A percentile compares a stretch with the other conserved stretches of the same genome.
phyloP scores from a whole-genome alignment of 805 yeast genomes.

The Yamadazyma tumulicola region DNA sequence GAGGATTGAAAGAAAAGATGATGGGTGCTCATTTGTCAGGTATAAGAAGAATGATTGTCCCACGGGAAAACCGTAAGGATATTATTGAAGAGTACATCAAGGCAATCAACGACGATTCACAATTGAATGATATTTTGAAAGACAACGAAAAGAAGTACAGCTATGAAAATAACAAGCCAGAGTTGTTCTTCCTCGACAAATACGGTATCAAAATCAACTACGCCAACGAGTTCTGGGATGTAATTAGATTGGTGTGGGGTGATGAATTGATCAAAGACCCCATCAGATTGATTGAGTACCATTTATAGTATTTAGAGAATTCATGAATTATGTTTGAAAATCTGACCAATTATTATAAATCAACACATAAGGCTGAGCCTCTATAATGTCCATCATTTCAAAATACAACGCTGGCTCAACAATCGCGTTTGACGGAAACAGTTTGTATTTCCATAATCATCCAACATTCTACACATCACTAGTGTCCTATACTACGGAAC shows the following conservation, averaged over 20 bases:
- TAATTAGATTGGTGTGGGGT: slow-evolving; percentile 67
- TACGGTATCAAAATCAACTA: slow-evolving; percentile 59
- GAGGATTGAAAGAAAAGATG: slow-evolving; percentile 75
- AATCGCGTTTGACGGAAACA: too few species aligned
- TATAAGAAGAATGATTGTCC: slow-evolving; percentile 57
- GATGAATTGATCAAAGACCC: slow-evolving; percentile 33
- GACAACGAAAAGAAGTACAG: slow-evolving; percentile 29
- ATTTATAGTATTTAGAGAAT: slow-evolving; percentile 18
- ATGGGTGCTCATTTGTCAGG: slow-evolving; percentile 73
- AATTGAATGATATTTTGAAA: slow-evolving; percentile 32
- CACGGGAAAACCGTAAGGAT: slow-evolving; percentile 66
- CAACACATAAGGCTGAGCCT: too few species aligned
- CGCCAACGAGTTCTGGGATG: slow-evolving; percentile 79
- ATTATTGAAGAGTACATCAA: slow-evolving; percentile 54
- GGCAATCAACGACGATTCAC: slow-evolving; percentile 30
- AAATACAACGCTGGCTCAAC: too few species aligned
- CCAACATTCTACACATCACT: too few species aligned
- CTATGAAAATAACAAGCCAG: slow-evolving; percentile 44
- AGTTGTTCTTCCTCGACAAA: slow-evolving; percentile 46
- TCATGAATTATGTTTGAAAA: too few species aligned
- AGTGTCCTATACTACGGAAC: too few species aligned
- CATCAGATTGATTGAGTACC: slow-evolving; percentile 29
- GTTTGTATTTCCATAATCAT: too few species aligned
- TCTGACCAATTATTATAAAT: too few species aligned
- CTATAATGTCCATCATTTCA: too few species aligned